Conservation (phyloP, 345 rosid genomes). For the Isatis tinctoria region DNA sequence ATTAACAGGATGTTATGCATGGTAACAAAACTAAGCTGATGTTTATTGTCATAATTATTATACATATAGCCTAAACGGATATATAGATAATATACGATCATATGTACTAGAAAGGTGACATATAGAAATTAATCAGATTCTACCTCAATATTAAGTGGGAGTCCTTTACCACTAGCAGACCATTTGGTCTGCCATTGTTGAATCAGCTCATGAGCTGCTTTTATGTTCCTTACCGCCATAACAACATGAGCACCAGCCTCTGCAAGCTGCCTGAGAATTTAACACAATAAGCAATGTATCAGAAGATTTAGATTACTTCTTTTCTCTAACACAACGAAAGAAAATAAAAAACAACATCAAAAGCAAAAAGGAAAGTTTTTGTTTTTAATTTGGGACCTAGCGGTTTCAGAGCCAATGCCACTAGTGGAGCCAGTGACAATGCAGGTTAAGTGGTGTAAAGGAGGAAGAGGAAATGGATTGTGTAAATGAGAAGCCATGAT, state of each 20-base stretch:
- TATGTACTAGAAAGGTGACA: neutral
- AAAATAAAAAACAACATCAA: neutral
- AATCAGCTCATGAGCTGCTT: conserved; percentile 15
- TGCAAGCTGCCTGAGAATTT: conserved; percentile 59
- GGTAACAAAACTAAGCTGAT: too few relatives aligned
- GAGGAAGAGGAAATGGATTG: conserved; percentile 71
- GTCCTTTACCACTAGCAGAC: conserved; percentile 8
- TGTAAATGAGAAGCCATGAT: conserved; percentile 67
- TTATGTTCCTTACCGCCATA: conserved; percentile 63
- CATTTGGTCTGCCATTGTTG: conserved; percentile 27
- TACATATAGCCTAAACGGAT: too few relatives aligned
- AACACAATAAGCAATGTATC: neutral
- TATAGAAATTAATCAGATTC: neutral
- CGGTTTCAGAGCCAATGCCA: conserved; percentile 85
- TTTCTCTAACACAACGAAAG: neutral
- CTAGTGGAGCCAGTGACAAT: conserved; percentile 90
- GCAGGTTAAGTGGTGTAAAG: conserved; percentile 59
- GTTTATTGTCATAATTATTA: too few relatives aligned
- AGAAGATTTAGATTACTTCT: neutral
- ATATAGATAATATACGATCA: too few relatives aligned
- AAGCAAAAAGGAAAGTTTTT: neutral
- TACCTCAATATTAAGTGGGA: conserved; percentile 22
- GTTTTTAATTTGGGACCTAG: conserved; percentile 43
- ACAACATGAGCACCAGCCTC: conserved; percentile 89
- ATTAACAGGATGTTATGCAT: too few relatives aligned